Conservation (phyloP, 352 stramenopile species). For the Globisporangium nodosum region DNA sequence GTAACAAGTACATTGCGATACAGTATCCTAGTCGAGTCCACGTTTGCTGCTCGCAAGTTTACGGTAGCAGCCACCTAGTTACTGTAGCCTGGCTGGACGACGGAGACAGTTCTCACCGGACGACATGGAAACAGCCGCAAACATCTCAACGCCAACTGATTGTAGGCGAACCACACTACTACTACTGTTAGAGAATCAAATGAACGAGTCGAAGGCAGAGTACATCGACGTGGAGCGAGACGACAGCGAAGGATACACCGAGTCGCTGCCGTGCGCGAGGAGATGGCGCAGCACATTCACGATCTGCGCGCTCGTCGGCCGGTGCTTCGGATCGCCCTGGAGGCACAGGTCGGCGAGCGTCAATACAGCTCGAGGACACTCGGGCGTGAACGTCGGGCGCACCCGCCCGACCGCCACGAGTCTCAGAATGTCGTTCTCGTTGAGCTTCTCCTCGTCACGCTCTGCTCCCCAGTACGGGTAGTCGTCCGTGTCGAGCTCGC, state of each 20-base stretch:
- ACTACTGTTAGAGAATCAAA: no score
- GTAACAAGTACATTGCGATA: no score
- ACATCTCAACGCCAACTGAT: no score
- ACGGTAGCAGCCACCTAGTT: no score
- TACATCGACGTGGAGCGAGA: no score
- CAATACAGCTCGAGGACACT: constrained; percentile 32
- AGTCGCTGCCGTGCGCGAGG: neutral
- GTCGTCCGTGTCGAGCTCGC: constrained; percentile 49
- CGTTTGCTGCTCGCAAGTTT: no score
- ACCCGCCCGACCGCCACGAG: constrained; percentile 52
- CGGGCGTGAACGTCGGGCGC: constrained; percentile 42
- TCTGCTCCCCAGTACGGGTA: constrained; percentile 60
- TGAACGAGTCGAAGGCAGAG: no score
- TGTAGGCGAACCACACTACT: no score
- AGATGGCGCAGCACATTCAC: constrained; percentile 4
- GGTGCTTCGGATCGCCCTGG: constrained; percentile 40
- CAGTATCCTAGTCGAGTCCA: no score
- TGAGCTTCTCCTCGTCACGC: constrained; percentile 26
- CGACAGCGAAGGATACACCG: neutral
- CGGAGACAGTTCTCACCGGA: no score
- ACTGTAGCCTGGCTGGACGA: no score
- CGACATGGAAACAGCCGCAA: no score
- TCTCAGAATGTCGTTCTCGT: constrained; percentile 57
- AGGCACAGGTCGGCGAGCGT: constrained; percentile 41
- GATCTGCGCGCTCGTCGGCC: constrained; percentile 39